A percentile compares a stretch with the other conserved stretches of the same genome.
Conservation (phyloP, 2,329 filamentous ascomycete species). For the Colletotrichum musae region DNA sequence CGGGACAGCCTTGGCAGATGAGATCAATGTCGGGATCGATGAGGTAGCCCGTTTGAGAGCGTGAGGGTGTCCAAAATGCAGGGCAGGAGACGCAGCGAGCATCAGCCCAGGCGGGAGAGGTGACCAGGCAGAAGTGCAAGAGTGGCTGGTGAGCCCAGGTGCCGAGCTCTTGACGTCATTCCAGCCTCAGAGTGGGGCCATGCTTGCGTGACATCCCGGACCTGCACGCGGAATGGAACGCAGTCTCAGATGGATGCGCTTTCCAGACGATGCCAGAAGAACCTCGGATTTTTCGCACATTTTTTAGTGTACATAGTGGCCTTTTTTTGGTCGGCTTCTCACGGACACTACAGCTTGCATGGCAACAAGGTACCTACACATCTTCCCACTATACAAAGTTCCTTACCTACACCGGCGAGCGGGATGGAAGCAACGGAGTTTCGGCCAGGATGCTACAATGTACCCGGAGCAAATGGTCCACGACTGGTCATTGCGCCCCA, state of each 20-base stretch:
- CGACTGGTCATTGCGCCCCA: not conserved
- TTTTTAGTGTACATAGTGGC: not conserved
- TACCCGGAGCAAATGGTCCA: slow-evolving; percentile 37
- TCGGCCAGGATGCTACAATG: not conserved
- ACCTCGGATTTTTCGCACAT: not conserved
- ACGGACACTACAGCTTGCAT: not conserved
- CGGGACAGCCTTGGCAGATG: slow-evolving; percentile 21
- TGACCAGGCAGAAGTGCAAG: not conserved
- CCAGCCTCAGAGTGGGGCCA: slow-evolving; percentile 20
- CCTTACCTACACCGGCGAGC: not conserved
- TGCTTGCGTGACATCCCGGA: slow-evolving; percentile 21
- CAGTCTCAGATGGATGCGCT: slow-evolving; percentile 1
- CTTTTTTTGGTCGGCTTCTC: no score
- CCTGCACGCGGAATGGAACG: slow-evolving; percentile 5
- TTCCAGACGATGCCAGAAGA: slow-evolving; percentile 38
- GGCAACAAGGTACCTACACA: no score
- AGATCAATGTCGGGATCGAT: slow-evolving; percentile 15
- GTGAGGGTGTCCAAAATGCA: not conserved
- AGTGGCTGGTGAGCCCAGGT: not conserved
- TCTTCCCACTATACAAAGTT: no score
- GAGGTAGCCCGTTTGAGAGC: slow-evolving; percentile 13
- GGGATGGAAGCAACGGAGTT: slow-evolving; percentile 17
- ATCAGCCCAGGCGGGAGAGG: slow-evolving; percentile 3
- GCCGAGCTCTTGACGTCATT: slow-evolving; percentile 34
- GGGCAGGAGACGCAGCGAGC: not conserved